Evolutionary conservation across 169 alveolate genomes (phyloP), one percentile per base, ranked within the genome.

Genomic region (Cryptosporidium xiaoi): DNA sequence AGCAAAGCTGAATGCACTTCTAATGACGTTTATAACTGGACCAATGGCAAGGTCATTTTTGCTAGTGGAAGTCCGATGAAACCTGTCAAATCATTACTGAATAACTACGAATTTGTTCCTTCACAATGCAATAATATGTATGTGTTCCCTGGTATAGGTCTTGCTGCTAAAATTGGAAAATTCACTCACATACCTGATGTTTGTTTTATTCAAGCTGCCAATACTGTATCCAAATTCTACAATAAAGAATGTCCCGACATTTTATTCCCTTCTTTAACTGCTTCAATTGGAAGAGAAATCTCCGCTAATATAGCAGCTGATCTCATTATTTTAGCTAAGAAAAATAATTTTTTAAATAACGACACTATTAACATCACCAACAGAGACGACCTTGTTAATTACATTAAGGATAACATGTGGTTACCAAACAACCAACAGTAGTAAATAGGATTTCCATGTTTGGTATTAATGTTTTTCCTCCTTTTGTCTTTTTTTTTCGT

Each of bases 1-100:
- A 60, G 36, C 7, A 82, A 83, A 33, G 82, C 91, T n/a, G 93
- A 91, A 34, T 91, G 93, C 77, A 82, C 66, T 12, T 91, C 91
- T n/a, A 58, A 66, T 51, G 82, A 90, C 56, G 93, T 92, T 29
- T 77, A 77, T 51, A 65, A 68, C 13, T 67, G 90, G 90, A 82
- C 91, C 10, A 65, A 82, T 51, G 93, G 93, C 36, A 65, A 50
- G 44, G 71, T 67, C 53, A 44, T 91, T 6, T 91, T 82, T 58
- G 91, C 93, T 7, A 68, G 90, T 34, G 93, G 93, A 27, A 64
- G 89, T 48, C 93, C 93, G 36, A 83, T 90, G 92, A 46, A 65
- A 2, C 91, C 92, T 6, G 91, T 90, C 10, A 46, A 65, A 31
- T 31, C 66, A 29, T 20, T 18, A 3, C 27, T 24, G 40, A 50